Conservation (phyloP, 2,329 filamentous ascomycete genomes). For the Colletotrichum spinosum region DNA sequence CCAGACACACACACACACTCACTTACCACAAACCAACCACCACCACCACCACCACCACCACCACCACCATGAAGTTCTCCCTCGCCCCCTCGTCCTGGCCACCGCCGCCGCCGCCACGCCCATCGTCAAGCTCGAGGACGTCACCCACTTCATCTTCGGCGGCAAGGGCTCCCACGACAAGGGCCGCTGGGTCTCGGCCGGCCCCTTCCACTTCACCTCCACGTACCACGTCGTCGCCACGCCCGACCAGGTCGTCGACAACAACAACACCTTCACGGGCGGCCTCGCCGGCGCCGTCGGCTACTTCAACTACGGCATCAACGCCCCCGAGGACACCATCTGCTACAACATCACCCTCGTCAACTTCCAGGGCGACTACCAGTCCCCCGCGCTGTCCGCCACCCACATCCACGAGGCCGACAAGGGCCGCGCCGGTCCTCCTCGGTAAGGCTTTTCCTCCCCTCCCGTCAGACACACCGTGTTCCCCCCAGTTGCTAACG, state of each 20-base stretch:
- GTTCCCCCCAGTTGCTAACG: too few species aligned
- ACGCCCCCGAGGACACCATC: conserved; percentile 55
- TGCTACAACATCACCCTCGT: conserved; percentile 64
- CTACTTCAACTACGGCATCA: conserved; percentile 65
- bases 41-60: too few species aligned
- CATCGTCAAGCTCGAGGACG: conserved; percentile 12
- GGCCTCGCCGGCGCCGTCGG: conserved; percentile 58
- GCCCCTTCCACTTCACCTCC: conserved; percentile 58
- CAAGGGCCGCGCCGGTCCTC: conserved; percentile 60
- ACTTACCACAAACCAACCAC: neutral
- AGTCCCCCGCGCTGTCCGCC: conserved; percentile 61
- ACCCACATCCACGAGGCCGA: conserved; percentile 66
- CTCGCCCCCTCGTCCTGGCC: conserved; percentile 13
- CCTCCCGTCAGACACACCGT: neutral
- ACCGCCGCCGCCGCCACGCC: conserved; percentile 20
- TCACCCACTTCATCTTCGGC: conserved; percentile 33
- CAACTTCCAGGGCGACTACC: conserved; percentile 61
- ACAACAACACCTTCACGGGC: conserved; percentile 49
- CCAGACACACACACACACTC: neutral
- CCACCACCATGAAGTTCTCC: conserved; percentile 26
- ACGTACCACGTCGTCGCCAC: conserved; percentile 60
- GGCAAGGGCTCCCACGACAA: neutral
- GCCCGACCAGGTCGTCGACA: conserved; percentile 62
- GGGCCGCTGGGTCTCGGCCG: conserved; percentile 15
- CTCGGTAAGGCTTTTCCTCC: conserved; percentile 48